Conservation (phyloP, 305 asterid species). For the Plantago coronopus region DNA sequence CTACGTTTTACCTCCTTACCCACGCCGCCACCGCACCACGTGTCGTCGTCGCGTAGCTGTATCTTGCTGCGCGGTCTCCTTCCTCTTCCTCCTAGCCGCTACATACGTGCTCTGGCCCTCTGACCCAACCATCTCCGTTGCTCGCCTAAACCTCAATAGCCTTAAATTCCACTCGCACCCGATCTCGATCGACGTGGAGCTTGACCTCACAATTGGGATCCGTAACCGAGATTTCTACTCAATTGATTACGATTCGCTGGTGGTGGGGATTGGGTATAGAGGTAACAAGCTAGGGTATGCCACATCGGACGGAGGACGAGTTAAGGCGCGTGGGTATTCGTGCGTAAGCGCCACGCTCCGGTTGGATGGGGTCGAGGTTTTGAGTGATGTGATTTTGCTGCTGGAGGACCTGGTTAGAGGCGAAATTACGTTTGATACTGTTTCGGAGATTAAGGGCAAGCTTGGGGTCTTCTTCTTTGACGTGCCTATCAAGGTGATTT, state of each 20-base stretch:
- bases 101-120: constrained; percentile 67
- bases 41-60: constrained; percentile 27
- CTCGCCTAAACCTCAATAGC: constrained; percentile 48
- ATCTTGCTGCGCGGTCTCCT: constrained; percentile 27
- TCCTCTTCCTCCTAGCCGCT: constrained; percentile 46
- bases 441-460: constrained; percentile 55
- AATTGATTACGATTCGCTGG: constrained; percentile 41
- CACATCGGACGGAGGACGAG: constrained; percentile 52
- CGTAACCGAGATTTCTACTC: constrained; percentile 69
- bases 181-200: constrained; percentile 52
- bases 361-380: constrained; percentile 52
- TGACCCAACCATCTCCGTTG: constrained; percentile 59
- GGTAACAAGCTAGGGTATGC: constrained; percentile 60
- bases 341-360: constrained; percentile 57
- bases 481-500: constrained; percentile 61
- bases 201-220: constrained; percentile 52
- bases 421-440: constrained; percentile 54
- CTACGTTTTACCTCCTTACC: constrained; percentile 50
- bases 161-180: constrained; percentile 50
- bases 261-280: constrained; percentile 49
- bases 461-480: constrained; percentile 52
- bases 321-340: constrained; percentile 60
- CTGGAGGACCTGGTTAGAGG: constrained; percentile 67
- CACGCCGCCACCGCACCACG: constrained; percentile 28
- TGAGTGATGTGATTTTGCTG: constrained; percentile 46